Base-by-base conservation (phyloP, 352 stramenopile species). In the Phytophthora syringae region DNA sequence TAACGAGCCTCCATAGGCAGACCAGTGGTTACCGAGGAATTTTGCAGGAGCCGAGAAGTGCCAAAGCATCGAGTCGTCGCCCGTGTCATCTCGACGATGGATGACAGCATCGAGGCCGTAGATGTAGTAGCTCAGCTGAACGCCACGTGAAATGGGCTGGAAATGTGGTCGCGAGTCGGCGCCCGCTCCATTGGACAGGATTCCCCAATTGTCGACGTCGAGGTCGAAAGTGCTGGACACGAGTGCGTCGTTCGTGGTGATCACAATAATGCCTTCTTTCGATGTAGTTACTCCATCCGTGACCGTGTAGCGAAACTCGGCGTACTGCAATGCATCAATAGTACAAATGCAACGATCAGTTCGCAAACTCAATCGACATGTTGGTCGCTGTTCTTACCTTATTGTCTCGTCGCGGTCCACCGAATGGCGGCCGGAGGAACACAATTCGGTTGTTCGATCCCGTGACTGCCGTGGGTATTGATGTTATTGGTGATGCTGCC, bases 91-190 rank as follows among this genome's bases (percentile, higher is more conserved):
- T 22, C 76, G 72, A 44, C 72, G 86, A 39, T 89, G 79, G 49
- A 94, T 88, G 28, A 92, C 70, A 34, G 72, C 69, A 30, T 94
- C 86, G 15, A 86, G 76, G 7, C 75, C 89, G 65, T 96, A 93
- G 68, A 98, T 92, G 62, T 97, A 97, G 61, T 95, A 92, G 64
- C 87, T 98, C 25, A 98, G 66, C 48, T 88, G 63, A 0, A 85
- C 76, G 21, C 88, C 85, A 18, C 84, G 78, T 7, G 78, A 88
- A 52, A 91, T 86, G 5, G 80, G 72, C 57, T 94, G 84, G 52
- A 86, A 85, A 3, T 64, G 72, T 3, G 62, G 54, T 24, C 16
- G 28, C 7, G 61, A 64, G 7, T 60, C 39, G 1, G 51, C 60
- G 5, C 50, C 62, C 20, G 63, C 75, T 34, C 86, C 74, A 57